phyloP scores from a whole-genome alignment of 2,329 filamentous ascomycete genomes.

The Pestalotiopsis sp. region DNA sequence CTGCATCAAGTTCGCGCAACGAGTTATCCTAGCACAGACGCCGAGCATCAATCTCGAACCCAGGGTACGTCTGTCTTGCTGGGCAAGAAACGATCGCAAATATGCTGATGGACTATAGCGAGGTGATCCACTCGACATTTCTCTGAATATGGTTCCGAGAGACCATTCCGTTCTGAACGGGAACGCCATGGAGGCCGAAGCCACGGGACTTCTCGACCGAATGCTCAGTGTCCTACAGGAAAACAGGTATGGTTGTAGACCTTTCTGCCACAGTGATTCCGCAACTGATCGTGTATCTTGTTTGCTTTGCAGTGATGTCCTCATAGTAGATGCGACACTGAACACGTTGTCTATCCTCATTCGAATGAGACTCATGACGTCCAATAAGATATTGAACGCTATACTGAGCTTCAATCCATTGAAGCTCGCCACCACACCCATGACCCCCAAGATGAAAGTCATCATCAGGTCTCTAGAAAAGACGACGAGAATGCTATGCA shows the following conservation, averaged over 20 bases:
- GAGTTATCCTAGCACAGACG: constrained; percentile 89
- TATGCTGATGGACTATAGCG: constrained; percentile 32
- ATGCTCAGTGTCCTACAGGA: constrained; percentile 85
- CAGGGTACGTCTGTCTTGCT: constrained; percentile 59
- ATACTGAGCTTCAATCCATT: constrained; percentile 91
- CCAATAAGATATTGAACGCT: constrained; percentile 81
- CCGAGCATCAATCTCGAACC: constrained; percentile 79
- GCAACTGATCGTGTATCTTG: background rate
- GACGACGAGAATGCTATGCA: constrained; percentile 79
- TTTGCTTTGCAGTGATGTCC: constrained; percentile 65
- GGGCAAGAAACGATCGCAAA: background rate
- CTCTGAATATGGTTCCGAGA: constrained; percentile 79
- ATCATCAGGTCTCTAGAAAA: constrained; percentile 93
- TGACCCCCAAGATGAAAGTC: constrained; percentile 78
- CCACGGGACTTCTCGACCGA: constrained; percentile 85
- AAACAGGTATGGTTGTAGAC: constrained; percentile 63
- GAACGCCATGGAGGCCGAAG: constrained; percentile 86
- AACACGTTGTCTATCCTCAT: constrained; percentile 85
- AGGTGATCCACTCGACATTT: constrained; percentile 67
- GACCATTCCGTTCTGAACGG: constrained; percentile 80
- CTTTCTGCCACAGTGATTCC: too few relatives aligned
- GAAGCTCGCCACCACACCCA: constrained; percentile 72
- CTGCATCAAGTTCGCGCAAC: constrained; percentile 96
- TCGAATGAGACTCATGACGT: constrained; percentile 76
- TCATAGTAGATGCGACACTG: constrained; percentile 86